phyloP scores from a whole-genome alignment of 1,284 basidiomycete genomes.

The Marasmius fiardii region DNA sequence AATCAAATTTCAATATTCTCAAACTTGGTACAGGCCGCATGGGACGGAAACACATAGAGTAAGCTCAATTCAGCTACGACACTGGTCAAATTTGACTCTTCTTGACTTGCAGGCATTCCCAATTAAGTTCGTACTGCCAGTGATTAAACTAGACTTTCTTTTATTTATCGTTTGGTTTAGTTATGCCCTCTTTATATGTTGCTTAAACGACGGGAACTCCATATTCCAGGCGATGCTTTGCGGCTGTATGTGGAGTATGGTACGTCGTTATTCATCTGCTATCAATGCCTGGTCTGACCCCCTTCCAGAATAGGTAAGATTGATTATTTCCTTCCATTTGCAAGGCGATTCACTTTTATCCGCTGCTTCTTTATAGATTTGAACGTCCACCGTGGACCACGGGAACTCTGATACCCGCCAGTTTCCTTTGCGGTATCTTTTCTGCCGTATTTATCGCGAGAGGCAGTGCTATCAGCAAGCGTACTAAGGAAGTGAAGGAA shows the following conservation, averaged over 20 bases:
- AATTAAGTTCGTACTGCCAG: constrained; percentile 49
- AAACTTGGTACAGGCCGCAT: constrained; percentile 88
- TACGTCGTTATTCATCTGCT: constrained; percentile 35
- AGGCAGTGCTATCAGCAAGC: constrained; percentile 77
- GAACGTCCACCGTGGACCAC: constrained; percentile 65
- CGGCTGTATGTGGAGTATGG: constrained; percentile 82
- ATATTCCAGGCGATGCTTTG: constrained; percentile 80
- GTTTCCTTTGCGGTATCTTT: constrained; percentile 80
- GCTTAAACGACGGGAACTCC: constrained; percentile 78
- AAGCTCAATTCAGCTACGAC: constrained; percentile 4
- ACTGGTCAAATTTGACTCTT: neutral
- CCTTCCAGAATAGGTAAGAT: neutral
- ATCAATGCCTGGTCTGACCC: constrained; percentile 2
- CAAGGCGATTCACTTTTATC: neutral
- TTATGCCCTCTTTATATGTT: constrained; percentile 59
- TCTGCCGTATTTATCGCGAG: constrained; percentile 78
- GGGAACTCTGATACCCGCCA: constrained; percentile 70
- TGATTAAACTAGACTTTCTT: constrained; percentile 12
- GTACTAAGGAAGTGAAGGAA: constrained; percentile 69
- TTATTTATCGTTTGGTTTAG: constrained; percentile 29
- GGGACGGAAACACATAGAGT: constrained; percentile 80
- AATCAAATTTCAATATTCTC: constrained; percentile 60
- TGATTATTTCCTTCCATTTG: neutral
- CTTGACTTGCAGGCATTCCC: constrained; percentile 65
- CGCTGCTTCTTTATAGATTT: constrained; percentile 34